These are phyloP conservation scores for Ogataea allantospora DNA, from an alignment of 805 yeast genomes.

Conservation along the genomic window DNA sequence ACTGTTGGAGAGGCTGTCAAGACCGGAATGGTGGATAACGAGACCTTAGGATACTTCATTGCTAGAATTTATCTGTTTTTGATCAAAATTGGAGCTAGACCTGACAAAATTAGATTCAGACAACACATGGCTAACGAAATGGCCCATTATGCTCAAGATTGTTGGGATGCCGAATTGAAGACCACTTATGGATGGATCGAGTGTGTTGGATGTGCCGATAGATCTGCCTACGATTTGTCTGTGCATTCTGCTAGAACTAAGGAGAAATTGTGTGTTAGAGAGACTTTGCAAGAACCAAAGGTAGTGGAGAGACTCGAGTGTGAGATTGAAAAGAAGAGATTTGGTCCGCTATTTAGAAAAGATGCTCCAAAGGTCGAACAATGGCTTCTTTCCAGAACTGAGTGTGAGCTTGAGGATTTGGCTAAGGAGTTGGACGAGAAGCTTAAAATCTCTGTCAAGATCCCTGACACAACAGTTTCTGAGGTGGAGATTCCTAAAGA, in stretches of 20 bases:
- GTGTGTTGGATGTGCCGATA: slow-evolving; percentile 99
- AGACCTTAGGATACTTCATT: slow-evolving; percentile 94
- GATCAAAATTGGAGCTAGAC: slow-evolving; percentile 86
- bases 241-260: slow-evolving; percentile 95
- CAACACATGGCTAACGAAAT: slow-evolving; percentile 98
- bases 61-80: slow-evolving; percentile 90
- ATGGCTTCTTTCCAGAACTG: slow-evolving; percentile 71
- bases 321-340: slow-evolving; percentile 88
- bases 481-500: slow-evolving; percentile 64
- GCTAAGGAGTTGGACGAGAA: slow-evolving; percentile 61
- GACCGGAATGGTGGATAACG: slow-evolving; percentile 87
- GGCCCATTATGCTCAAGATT: slow-evolving; percentile 99
- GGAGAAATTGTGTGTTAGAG: slow-evolving; percentile 92
- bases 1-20: slow-evolving; percentile 90
- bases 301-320: slow-evolving; percentile 81
- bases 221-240: slow-evolving; percentile 95
- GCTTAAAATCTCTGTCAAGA: slow-evolving; percentile 62
- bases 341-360: slow-evolving; percentile 96
- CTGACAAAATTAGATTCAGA: slow-evolving; percentile 84
- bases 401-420: slow-evolving; percentile 79
- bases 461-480: slow-evolving; percentile 61
- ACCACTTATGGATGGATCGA: slow-evolving; percentile 99
- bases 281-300: slow-evolving; percentile 80
- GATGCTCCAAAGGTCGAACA: slow-evolving; percentile 91
- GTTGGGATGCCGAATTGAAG: slow-evolving; percentile 98